Evolutionary conservation across 495 filamentous ascomycete genomes (phyloP).

Genomic region (Podospora bellae-mahoneyi): DNA sequence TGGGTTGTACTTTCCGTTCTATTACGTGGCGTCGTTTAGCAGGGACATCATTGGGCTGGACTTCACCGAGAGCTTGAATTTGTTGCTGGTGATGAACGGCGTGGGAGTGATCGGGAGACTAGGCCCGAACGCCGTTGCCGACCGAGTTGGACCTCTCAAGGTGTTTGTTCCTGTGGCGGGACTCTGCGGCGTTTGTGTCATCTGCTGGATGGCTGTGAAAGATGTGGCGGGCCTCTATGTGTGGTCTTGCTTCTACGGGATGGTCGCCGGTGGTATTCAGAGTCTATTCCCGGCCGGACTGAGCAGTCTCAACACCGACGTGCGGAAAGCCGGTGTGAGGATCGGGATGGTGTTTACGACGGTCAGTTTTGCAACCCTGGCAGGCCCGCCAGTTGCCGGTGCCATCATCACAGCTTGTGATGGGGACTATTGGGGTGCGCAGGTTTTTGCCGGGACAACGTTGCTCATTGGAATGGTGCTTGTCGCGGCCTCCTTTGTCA

Average conservation of each 20-base stretch:
- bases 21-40: conserved; percentile 64
- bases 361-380: conserved; percentile 66
- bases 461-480: conserved; percentile 43
- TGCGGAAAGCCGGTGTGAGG: conserved; percentile 64
- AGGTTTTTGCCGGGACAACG: conserved; percentile 56
- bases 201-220: conserved; percentile 61
- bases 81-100: conserved; percentile 73
- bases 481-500: conserved; percentile 39
- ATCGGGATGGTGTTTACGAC: conserved; percentile 83
- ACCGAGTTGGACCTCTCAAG: conserved; percentile 59
- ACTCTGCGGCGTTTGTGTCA: conserved; percentile 51
- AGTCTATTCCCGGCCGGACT: conserved; percentile 61
- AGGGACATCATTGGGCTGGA: conserved; percentile 46
- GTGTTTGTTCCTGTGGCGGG: conserved; percentile 55
- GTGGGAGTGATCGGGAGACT: conserved; percentile 62
- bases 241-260: conserved; percentile 64
- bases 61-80: conserved; percentile 55
- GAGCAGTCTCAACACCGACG: conserved; percentile 59
- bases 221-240: conserved; percentile 52
- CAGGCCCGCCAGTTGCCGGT: conserved; percentile 73
- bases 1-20: conserved; percentile 78
- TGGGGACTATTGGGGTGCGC: conserved; percentile 60
- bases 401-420: conserved; percentile 55
- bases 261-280: conserved; percentile 64
- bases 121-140: conserved; percentile 61